Percentiles rank a stretch among this genome's conserved stretches.
Conservation (phyloP, 495 filamentous ascomycete species). For the Penicillium roqueforti region DNA sequence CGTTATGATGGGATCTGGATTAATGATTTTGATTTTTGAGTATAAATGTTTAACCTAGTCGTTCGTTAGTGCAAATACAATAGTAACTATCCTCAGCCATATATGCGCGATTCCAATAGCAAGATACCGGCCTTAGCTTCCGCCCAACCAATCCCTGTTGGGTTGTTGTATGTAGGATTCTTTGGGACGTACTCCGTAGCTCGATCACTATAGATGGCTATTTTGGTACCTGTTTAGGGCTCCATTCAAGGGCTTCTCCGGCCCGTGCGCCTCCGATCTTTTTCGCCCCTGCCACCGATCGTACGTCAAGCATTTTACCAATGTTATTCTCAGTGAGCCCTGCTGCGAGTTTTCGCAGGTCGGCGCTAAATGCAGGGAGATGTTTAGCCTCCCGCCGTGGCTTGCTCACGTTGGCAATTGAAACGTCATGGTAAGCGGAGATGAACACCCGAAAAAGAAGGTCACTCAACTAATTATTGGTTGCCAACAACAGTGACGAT, state of each 20-base stretch:
- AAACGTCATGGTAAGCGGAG: slow-evolving; percentile 70
- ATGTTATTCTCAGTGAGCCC: slow-evolving; percentile 30
- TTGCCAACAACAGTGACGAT: slow-evolving; percentile 64
- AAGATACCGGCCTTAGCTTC: too few species aligned
- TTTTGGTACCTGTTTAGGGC: slow-evolving; percentile 22
- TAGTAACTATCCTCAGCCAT: neutral
- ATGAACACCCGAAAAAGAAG: neutral
- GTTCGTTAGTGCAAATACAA: slow-evolving; percentile 16
- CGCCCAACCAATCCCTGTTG: too few species aligned
- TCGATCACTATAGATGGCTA: slow-evolving; percentile 1
- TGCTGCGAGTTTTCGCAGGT: slow-evolving; percentile 22
- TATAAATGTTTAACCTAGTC: slow-evolving; percentile 20
- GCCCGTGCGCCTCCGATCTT: slow-evolving; percentile 33
- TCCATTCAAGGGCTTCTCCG: slow-evolving; percentile 22
- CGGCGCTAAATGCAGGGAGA: slow-evolving; percentile 7
- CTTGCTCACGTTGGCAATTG: slow-evolving; percentile 79
- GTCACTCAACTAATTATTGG: slow-evolving; percentile 15
- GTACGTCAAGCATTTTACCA: slow-evolving; percentile 6
- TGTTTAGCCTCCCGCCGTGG: slow-evolving; percentile 27
- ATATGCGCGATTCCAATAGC: neutral
- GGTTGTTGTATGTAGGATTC: too few species aligned
- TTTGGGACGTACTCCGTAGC: neutral
- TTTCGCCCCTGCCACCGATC: slow-evolving; percentile 17
- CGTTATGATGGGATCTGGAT: slow-evolving; percentile 30
- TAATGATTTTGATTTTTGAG: slow-evolving; percentile 18